phyloP scores from a whole-genome alignment of 2,329 filamentous ascomycete species.

The Colletotrichum tropicicola region DNA sequence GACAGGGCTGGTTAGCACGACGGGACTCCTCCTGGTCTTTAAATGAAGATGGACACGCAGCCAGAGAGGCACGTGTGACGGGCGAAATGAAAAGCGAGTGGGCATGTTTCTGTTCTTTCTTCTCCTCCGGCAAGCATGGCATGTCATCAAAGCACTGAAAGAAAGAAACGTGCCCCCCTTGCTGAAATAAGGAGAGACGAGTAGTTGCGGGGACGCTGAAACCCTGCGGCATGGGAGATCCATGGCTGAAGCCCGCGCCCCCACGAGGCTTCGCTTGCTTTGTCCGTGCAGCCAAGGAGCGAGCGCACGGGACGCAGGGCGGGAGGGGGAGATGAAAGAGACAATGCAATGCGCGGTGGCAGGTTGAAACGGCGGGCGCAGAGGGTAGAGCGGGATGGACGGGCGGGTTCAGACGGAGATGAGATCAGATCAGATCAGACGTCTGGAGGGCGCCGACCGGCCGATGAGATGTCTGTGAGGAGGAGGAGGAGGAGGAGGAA shows the following conservation, averaged over 20 bases:
- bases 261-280: not conserved
- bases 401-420: conserved; percentile 16
- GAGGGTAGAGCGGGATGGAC: not conserved
- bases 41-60: not conserved
- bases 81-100: not conserved
- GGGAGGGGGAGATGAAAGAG: not conserved
- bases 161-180: not conserved
- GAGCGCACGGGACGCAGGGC: conserved; percentile 6
- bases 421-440: not conserved
- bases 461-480: not conserved
- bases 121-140: not conserved
- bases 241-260: conserved; percentile 2
- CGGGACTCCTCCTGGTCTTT: not conserved
- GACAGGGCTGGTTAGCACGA: conserved; percentile 1
- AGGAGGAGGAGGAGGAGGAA: not conserved
- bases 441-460: not conserved
- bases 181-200: conserved; percentile 7
- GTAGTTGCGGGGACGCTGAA: conserved; percentile 17
- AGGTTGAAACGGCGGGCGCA: conserved; percentile 20
- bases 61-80: not conserved
- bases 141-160: not conserved
- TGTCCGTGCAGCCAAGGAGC: not conserved
- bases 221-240: conserved; percentile 22
- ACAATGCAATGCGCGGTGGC: conserved; percentile 10
- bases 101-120: not conserved